These are phyloP conservation scores for Cryptococcus sp. DNA, from an alignment of 1,284 basidiomycete genomes.

Conservation along the genomic window DNA sequence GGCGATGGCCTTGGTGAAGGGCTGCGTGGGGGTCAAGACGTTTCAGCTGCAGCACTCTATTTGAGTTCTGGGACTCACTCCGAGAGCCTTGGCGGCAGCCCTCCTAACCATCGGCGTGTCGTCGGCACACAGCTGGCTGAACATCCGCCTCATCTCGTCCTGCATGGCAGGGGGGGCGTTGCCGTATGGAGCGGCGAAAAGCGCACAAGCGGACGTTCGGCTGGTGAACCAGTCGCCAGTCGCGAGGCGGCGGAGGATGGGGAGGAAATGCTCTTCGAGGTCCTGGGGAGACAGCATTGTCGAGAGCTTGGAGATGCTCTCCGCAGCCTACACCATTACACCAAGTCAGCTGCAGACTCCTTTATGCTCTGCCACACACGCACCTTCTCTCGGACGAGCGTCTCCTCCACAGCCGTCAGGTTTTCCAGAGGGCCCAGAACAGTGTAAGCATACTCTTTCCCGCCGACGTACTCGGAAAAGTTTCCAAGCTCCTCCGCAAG, in stretches of 20 bases:
- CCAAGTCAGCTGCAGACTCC: neutral
- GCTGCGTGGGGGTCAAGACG: conserved; percentile 51
- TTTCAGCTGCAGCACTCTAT: neutral
- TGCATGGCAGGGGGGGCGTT: conserved; percentile 70
- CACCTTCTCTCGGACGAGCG: conserved; percentile 96
- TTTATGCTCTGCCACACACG: conserved; percentile 14
- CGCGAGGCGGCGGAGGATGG: conserved; percentile 82
- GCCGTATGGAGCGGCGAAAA: conserved; percentile 90
- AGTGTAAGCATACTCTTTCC: conserved; percentile 80
- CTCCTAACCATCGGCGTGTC: conserved; percentile 99
- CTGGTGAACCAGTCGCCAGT: conserved; percentile 99
- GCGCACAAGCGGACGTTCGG: conserved; percentile 88
- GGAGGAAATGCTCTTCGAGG: conserved; percentile 88
- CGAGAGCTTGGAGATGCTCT: conserved; percentile 92
- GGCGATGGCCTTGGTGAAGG: conserved; percentile 64
- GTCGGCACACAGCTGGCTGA: conserved; percentile 77
- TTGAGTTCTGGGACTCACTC: conserved; percentile 59
- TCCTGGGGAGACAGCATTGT: conserved; percentile 71
- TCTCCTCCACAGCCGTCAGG: conserved; percentile 95
- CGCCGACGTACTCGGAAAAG: conserved; percentile 93
- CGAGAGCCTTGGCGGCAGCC: conserved; percentile 93
- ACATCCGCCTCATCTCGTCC: conserved; percentile 86
- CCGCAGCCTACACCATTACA: conserved; percentile 67
- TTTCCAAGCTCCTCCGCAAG: conserved; percentile 92
- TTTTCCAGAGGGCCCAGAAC: conserved; percentile 92